Percentiles rank a stretch among this genome's conserved stretches.
Conservation (phyloP, 257 asterid species). For the Gentiana macrophylla region DNA sequence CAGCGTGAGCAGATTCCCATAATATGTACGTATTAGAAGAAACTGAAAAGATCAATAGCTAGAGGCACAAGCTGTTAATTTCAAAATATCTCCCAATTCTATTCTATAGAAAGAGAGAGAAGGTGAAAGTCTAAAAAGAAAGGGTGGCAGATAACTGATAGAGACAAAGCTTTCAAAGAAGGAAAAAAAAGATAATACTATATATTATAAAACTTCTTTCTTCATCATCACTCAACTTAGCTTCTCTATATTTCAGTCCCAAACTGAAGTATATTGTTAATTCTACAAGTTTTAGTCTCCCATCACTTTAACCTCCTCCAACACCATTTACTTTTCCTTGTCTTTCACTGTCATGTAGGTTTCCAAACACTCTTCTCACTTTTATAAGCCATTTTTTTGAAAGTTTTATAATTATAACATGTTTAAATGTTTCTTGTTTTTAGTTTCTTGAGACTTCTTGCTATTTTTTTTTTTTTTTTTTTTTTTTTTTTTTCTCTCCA, state of each 20-base stretch:
- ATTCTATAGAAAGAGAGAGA: conserved; percentile 17
- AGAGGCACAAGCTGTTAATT: too few relatives aligned
- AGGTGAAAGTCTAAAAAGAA: conserved; percentile 38
- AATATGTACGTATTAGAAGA: too few relatives aligned
- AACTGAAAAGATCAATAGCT: neutral
- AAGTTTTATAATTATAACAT: too few relatives aligned
- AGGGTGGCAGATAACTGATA: conserved; percentile 64
- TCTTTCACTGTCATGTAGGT: conserved; percentile 73
- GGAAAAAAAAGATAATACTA: too few relatives aligned
- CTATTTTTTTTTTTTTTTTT: too few relatives aligned
- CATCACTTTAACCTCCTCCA: conserved; percentile 14
- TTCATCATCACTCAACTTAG: conserved; percentile 64
- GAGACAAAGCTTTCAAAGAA: conserved; percentile 15
- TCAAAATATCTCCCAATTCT: too few relatives aligned
- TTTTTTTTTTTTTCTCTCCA: conserved; percentile 19
- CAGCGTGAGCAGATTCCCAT: too few relatives aligned
- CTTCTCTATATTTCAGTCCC: conserved; percentile 37
- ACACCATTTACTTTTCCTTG: conserved; percentile 14
- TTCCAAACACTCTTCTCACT: conserved; percentile 25
- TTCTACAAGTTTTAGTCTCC: conserved; percentile 29
- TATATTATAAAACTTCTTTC: conserved; percentile 40
- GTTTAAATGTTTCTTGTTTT: neutral
- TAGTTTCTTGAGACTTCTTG: neutral
- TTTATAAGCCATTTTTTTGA: conserved; percentile 6
- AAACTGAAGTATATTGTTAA: conserved; percentile 55